Percentiles rank a stretch among this genome's conserved stretches.
phyloP scores from a whole-genome alignment of 2,329 filamentous ascomycete genomes.

The Hypoxylon sp. region DNA sequence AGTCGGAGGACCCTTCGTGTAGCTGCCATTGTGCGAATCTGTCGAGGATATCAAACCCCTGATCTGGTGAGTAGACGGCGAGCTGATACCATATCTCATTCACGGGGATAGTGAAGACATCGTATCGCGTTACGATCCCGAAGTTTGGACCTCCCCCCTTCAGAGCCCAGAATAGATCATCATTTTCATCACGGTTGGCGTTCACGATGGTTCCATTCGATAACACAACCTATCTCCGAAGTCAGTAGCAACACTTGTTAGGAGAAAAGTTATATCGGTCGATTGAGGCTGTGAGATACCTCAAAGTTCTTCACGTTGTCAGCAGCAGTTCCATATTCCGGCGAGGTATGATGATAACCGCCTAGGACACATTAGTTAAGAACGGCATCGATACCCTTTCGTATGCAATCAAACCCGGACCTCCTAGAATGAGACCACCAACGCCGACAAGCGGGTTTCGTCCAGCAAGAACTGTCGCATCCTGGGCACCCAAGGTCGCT shows the following conservation, averaged over 20 bases:
- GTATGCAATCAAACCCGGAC: background rate
- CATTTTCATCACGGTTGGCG: conserved; percentile 53
- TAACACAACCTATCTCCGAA: conserved; percentile 57
- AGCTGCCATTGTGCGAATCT: conserved; percentile 50
- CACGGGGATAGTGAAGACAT: conserved; percentile 49
- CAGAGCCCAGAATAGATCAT: conserved; percentile 62
- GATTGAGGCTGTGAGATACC: conserved; percentile 12
- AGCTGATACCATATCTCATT: conserved; percentile 47
- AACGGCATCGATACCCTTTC: background rate
- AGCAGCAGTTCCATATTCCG: conserved; percentile 56
- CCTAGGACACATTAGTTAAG: conserved; percentile 36
- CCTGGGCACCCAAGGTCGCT: conserved; percentile 23
- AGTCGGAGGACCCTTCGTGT: conserved; percentile 42
- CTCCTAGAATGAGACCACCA: conserved; percentile 51
- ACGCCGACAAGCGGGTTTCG: conserved; percentile 45
- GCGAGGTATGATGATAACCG: conserved; percentile 39
- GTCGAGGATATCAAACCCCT: conserved; percentile 46
- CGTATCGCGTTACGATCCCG: conserved; percentile 57
- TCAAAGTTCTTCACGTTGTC: conserved; percentile 59
- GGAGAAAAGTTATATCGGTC: no score
- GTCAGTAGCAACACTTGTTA: background rate
- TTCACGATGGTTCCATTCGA: conserved; percentile 58
- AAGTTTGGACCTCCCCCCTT: conserved; percentile 64
- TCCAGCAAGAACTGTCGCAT: conserved; percentile 40
- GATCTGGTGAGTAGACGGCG: conserved; percentile 36